These are phyloP conservation scores for Ogataea naganishii DNA, from an alignment of 805 yeast species.

Conservation along the genomic window DNA sequence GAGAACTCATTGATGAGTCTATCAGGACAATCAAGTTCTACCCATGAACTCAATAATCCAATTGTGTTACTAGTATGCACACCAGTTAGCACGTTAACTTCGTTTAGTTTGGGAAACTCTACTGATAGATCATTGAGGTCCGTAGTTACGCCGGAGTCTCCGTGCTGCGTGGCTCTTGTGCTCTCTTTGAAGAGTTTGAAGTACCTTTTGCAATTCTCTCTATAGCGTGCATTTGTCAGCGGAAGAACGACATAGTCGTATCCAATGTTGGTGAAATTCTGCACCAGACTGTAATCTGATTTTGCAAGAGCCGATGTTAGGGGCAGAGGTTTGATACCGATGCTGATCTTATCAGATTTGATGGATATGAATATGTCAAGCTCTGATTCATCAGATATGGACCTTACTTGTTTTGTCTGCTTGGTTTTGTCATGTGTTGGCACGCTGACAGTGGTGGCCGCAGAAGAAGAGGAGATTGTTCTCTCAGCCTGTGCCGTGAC, in stretches of 20 bases:
- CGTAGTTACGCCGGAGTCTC: constrained; percentile 2
- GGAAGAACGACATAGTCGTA: constrained; percentile 47
- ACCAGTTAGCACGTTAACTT: constrained; percentile 35
- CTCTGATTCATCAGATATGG: not conserved
- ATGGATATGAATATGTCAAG: constrained; percentile 1
- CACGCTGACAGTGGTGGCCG: not conserved
- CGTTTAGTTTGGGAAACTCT: constrained; percentile 31
- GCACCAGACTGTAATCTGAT: constrained; percentile 20
- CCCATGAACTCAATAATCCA: constrained; percentile 59
- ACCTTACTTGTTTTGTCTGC: not conserved
- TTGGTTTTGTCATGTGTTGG: not conserved
- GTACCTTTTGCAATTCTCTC: constrained; percentile 31
- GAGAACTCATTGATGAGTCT: constrained; percentile 41
- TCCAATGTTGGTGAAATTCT: constrained; percentile 23
- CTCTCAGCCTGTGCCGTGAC: no score
- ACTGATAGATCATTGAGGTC: constrained; percentile 21
- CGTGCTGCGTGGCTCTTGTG: constrained; percentile 1
- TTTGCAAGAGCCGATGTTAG: constrained; percentile 20
- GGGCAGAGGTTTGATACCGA: constrained; percentile 41
- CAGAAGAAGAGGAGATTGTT: not conserved
- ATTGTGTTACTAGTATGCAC: constrained; percentile 32
- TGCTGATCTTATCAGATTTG: constrained; percentile 6
- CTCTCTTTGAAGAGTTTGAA: constrained; percentile 25
- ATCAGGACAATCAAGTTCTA: constrained; percentile 54
- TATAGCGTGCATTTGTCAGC: constrained; percentile 42